Evolutionary conservation across 345 rosid genomes (phyloP), one percentile per base, ranked within the genome.

Genomic region (Aegle marmelos): DNA sequence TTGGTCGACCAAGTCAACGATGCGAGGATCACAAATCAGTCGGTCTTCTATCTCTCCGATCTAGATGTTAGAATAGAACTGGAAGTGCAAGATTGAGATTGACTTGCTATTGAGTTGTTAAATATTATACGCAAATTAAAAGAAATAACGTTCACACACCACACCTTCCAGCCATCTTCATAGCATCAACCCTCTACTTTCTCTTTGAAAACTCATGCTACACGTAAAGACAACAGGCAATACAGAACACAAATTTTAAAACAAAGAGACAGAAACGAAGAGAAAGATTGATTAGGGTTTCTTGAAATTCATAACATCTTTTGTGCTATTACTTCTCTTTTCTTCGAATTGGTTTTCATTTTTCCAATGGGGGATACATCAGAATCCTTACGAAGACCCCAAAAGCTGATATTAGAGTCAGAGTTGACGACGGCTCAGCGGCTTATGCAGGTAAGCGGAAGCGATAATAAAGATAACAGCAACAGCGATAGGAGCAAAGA

Each of bases 401-500:
- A 61, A n/a, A 78, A 41, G 41, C 14, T 27, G 8, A 56, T 73
- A 6, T 31, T 85, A 19, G 83, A 83, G 70, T 71, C 72, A 11
- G 45, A 16, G 45, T 24, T 1, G 13, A 85, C 72, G 48, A 82
- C 81, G 59, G 90, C 83, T 28, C 82, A 78, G 61, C 89, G 78
- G 70, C 83, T 87, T 27, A 77, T 87, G 80, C 87, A 79, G 60
- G 71, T 85, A 2, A 89, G 89, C 82, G 87, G 17, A 53, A 53
- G 57, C 57, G 57, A 41, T 41, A 41, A 83, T 39, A 90, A 85
- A 39, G 86, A 87, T 10, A 82, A 64, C 69, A 81, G 13, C 75
- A 81, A n/a, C 70, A 58, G 66, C 67, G 57, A 57, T 67, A 73
- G 7, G 39, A 76, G 82, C 76, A 80, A 65, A 45, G 36, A 69